phyloP scores from a whole-genome alignment of 768 basidiomycete genomes.

The Agaricus bisporus region DNA sequence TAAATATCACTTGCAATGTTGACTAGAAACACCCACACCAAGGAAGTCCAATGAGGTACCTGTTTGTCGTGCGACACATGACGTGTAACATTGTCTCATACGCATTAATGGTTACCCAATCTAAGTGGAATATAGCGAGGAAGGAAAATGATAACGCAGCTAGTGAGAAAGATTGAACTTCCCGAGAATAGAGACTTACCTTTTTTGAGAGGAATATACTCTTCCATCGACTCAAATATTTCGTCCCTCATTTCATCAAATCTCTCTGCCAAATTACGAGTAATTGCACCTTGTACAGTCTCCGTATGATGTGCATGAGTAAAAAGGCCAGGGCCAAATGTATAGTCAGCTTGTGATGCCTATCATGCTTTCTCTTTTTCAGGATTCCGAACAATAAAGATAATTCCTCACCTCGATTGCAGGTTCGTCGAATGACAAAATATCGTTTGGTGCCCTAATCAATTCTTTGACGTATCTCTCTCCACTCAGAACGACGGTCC shows the following conservation, averaged over 20 bases:
- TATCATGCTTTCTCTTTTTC: constrained; percentile 12
- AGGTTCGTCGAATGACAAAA: constrained; percentile 27
- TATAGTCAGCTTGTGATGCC: constrained; percentile 31
- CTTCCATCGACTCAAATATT: constrained; percentile 31
- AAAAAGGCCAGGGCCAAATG: constrained; percentile 25
- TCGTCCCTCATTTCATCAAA: constrained; percentile 41
- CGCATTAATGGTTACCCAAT: constrained; percentile 31
- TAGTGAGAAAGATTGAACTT: background rate
- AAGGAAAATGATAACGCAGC: too few species aligned
- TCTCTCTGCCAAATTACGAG: constrained; percentile 30
- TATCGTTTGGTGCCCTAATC: constrained; percentile 28
- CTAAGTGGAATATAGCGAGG: constrained; percentile 16
- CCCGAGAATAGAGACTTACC: constrained; percentile 14
- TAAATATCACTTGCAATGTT: too few species aligned
- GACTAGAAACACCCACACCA: constrained; percentile 28
- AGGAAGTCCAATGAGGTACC: constrained; percentile 44
- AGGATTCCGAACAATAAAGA: too few species aligned
- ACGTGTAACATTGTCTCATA: constrained; percentile 23
- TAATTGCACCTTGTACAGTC: constrained; percentile 25
- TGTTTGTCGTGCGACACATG: constrained; percentile 35
- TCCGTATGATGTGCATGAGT: constrained; percentile 25
- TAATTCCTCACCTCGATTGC: constrained; percentile 24
- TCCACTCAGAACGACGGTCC: too few species aligned
- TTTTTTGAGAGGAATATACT: constrained; percentile 26
- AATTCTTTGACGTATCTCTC: constrained; percentile 30